A percentile compares a stretch with the other conserved stretches of the same genome.
These are phyloP conservation scores for Quercus parvula DNA, from an alignment of 306 rosid species.

Conservation along the genomic window DNA sequence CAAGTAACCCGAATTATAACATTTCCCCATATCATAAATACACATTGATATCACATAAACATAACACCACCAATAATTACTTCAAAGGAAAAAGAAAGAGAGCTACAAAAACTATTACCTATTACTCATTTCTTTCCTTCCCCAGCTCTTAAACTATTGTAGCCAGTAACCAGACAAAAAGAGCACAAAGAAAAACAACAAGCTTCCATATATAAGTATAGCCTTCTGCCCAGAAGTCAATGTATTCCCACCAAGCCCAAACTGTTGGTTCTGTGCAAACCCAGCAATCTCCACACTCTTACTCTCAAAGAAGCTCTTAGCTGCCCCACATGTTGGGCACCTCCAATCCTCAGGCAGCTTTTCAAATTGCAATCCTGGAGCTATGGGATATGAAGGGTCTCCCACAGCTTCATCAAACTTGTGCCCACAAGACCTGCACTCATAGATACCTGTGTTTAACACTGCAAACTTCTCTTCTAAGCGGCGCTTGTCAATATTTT, in stretches of 20 bases:
- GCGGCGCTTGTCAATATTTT: constrained; percentile 48
- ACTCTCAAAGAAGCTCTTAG: constrained; percentile 72
- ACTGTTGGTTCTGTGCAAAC: constrained; percentile 92
- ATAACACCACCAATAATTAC: neutral
- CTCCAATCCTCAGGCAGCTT: constrained; percentile 94
- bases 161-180: constrained; percentile 87
- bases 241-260: constrained; percentile 83
- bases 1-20: constrained; percentile 7
- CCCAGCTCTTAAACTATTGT: constrained; percentile 39
- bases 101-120: neutral
- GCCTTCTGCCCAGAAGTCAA: constrained; percentile 90
- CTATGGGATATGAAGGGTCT: constrained; percentile 77
- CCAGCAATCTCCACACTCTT: constrained; percentile 96
- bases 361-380: constrained; percentile 73
- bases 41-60: neutral
- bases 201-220: constrained; percentile 70
- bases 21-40: constrained; percentile 6
- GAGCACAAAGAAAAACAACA: constrained; percentile 70
- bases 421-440: constrained; percentile 94
- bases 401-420: constrained; percentile 83
- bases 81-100: neutral
- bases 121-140: neutral
- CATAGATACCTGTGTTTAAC: constrained; percentile 78
- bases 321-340: constrained; percentile 96
- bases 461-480: constrained; percentile 93